Evolutionary conservation across 129 eudicot species (phyloP).

Genomic region (Saposhnikovia divaricata): DNA sequence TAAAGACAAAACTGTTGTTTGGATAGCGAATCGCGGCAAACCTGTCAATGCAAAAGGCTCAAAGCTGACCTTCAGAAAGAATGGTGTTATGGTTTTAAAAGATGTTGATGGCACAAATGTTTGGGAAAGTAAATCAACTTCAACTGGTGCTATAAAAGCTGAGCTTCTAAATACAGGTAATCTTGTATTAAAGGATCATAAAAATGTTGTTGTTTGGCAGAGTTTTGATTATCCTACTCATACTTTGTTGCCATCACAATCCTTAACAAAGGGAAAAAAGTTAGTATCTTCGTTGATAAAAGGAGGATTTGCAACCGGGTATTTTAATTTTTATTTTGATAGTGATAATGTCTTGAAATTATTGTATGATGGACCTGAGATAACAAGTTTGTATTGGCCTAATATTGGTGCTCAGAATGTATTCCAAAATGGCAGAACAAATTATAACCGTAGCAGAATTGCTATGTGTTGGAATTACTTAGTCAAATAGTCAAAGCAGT

Average conservation of each 20-base stretch:
- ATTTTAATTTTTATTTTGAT: conserved; percentile 12
- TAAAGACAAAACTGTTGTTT: conserved; percentile 25
- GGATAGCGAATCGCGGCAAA: conserved; percentile 42
- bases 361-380: conserved; percentile 28
- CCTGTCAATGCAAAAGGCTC: conserved; percentile 43
- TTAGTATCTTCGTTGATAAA: conserved; percentile 13
- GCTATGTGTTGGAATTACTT: too few relatives aligned
- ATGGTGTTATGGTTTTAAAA: conserved; percentile 27
- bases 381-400: conserved; percentile 37
- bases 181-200: not conserved
- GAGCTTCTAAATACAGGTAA: conserved; percentile 22
- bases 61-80: conserved; percentile 15
- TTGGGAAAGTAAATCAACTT: too few relatives aligned
- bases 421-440: conserved; percentile 24
- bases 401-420: not conserved
- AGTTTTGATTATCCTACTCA: not conserved
- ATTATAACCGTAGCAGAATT: conserved; percentile 30
- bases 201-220: not conserved
- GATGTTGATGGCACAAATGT: conserved; percentile 10
- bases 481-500: too few relatives aligned
- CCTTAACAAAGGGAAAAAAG: conserved; percentile 21
- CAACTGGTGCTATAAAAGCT: too few relatives aligned
- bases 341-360: conserved; percentile 27
- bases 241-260: not conserved
- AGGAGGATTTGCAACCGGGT: conserved; percentile 9